phyloP scores from a whole-genome alignment of 2,329 filamentous ascomycete species.

The Helicocarpus griseus region DNA sequence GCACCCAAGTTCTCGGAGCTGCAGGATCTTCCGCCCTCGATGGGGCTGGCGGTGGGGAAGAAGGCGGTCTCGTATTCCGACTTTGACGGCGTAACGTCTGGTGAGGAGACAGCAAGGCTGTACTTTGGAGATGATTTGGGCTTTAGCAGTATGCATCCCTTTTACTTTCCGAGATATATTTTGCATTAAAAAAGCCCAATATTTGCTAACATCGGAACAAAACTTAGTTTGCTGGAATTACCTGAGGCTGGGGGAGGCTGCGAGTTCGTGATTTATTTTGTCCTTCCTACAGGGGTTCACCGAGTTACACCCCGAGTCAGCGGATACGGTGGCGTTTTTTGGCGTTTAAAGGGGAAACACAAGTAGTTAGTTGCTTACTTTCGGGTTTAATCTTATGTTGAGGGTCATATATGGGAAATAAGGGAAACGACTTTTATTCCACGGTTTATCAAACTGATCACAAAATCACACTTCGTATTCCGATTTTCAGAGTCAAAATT shows the following conservation, averaged over 20 bases:
- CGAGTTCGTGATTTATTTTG: not conserved
- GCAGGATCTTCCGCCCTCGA: conserved; percentile 49
- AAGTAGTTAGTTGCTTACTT: not conserved
- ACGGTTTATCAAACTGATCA: no score
- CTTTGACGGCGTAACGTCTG: conserved; percentile 45
- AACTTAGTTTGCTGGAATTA: conserved; percentile 25
- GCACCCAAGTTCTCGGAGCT: conserved; percentile 40
- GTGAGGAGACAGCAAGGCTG: conserved; percentile 50
- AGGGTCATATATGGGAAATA: no score
- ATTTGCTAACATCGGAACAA: not conserved
- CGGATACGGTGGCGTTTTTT: not conserved
- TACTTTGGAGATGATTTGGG: conserved; percentile 60
- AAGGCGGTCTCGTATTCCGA: conserved; percentile 54
- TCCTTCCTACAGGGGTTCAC: not conserved
- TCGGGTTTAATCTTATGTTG: not conserved
- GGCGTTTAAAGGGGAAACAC: no score
- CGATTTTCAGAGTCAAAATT: no score
- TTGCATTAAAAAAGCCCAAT: no score
- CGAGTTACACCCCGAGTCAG: not conserved
- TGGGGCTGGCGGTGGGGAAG: conserved; percentile 59
- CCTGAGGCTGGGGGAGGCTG: conserved; percentile 7
- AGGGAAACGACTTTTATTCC: no score
- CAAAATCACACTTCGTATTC: no score
- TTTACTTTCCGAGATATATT: not conserved
- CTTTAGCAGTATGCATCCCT: conserved; percentile 32